Evolutionary conservation across 2,329 filamentous ascomycete species (phyloP), one percentile per base, ranked within the genome.

Genomic region (Fusarium xylarioides): DNA sequence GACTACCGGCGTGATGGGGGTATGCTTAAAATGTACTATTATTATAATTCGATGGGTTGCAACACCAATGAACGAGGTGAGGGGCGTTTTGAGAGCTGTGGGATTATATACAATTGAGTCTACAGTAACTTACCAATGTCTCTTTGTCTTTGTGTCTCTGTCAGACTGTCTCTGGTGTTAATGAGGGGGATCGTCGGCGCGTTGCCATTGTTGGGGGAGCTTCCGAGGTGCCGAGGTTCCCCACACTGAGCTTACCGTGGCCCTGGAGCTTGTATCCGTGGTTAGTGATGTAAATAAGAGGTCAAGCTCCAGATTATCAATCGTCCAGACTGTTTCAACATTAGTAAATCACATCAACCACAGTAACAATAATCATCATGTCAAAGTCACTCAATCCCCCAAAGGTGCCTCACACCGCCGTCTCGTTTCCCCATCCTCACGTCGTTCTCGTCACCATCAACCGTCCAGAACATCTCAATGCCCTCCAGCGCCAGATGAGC

Each of bases 1-100:
- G 95, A 4, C 85, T 98, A 68, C 92, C 92, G 26, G 89, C 91
- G 55, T 94, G 85, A 78, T 52, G 28, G 34, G 32, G 19, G 37
- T 40, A 37, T 34, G 19, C 60, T 53, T 63, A 70, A 67, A 68
- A 59, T 75, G 72, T 74, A 75, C 44, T 46, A 75, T 49, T 75
- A 75, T 57, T 71, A 69, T 58, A 50, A 66, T 56, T 63, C 28
- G 30, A 59, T 19, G 68, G 71, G 61, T 58, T 32, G 40, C 60
- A 67, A 74, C 71, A 71, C 62, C 62, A 64, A 46, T 58, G 35
- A 52, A 38, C 43, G 40, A 54, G 19, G 54, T 44, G 46, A 71
- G 72, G 59, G 59, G 50, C 60, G 57, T 62, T 65, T 54, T 50
- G 37, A 52, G 53, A 67, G 59, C 40, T 71, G 71, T 47, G 60